Conservation (phyloP, 768 basidiomycete species). For the Auriscalpium microsporum region DNA sequence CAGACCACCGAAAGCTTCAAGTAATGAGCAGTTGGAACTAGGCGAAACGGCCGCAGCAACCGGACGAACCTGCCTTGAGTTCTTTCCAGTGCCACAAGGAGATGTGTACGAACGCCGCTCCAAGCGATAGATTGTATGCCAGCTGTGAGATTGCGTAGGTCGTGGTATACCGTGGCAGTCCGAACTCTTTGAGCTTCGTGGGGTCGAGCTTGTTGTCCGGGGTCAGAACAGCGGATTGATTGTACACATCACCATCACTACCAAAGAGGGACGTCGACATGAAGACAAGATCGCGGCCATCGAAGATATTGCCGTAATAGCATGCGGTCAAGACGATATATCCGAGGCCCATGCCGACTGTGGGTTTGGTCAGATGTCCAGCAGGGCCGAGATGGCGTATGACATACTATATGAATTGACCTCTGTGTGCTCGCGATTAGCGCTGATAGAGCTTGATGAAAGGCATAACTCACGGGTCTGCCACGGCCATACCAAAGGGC, state of each 20-base stretch:
- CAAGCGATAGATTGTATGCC: slow-evolving; percentile 42
- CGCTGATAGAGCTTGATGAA: neutral
- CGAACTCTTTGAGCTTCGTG: slow-evolving; percentile 19
- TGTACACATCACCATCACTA: slow-evolving; percentile 28
- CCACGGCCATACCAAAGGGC: slow-evolving; percentile 46
- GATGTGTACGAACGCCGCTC: slow-evolving; percentile 41
- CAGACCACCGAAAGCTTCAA: slow-evolving; percentile 34
- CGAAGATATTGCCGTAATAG: slow-evolving; percentile 39
- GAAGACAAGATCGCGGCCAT: slow-evolving; percentile 34
- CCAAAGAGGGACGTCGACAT: slow-evolving; percentile 43
- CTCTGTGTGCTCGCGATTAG: slow-evolving; percentile 18
- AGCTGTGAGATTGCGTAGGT: slow-evolving; percentile 42
- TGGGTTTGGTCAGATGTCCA: neutral
- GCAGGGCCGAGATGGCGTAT: neutral
- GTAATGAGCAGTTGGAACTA: neutral
- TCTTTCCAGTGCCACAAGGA: slow-evolving; percentile 47
- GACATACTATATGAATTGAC: slow-evolving; percentile 33
- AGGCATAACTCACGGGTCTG: slow-evolving; percentile 35
- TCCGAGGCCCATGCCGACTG: slow-evolving; percentile 42
- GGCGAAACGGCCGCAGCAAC: neutral
- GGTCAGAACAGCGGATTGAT: slow-evolving; percentile 34
- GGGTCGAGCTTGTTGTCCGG: slow-evolving; percentile 29
- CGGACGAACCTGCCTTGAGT: slow-evolving; percentile 29
- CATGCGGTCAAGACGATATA: slow-evolving; percentile 33
- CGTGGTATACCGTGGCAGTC: slow-evolving; percentile 31